These are phyloP conservation scores for Chlorella sp. DNA, from an alignment of 139 green algal genomes.

Conservation along the genomic window DNA sequence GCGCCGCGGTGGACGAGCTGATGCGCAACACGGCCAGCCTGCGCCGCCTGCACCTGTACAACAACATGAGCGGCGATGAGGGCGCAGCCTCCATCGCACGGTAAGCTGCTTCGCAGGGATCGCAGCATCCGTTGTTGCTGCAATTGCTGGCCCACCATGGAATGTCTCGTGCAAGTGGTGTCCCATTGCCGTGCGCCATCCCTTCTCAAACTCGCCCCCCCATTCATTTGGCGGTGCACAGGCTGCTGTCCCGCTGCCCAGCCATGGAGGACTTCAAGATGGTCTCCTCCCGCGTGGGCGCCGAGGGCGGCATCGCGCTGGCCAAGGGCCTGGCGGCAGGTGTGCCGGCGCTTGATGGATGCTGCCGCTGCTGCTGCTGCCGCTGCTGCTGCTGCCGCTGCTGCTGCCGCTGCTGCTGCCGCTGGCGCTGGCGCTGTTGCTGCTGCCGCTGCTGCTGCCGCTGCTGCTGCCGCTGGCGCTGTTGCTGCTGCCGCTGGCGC, in stretches of 20 bases:
- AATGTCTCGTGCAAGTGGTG: too few species aligned
- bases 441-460: too few species aligned
- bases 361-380: not conserved
- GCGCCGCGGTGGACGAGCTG: slow-evolving; percentile 84
- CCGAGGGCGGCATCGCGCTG: slow-evolving; percentile 76
- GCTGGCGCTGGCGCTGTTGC: not conserved
- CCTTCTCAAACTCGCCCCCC: too few species aligned
- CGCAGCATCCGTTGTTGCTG: too few species aligned
- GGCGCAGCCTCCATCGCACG: slow-evolving; percentile 58
- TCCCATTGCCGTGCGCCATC: too few species aligned
- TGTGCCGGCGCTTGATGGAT: not conserved
- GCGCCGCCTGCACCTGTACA: slow-evolving; percentile 86
- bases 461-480: not conserved
- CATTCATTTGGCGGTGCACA: too few species aligned
- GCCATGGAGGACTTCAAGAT: slow-evolving; percentile 86
- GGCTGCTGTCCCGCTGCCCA: slow-evolving; percentile 72
- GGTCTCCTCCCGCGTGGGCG: slow-evolving; percentile 83
- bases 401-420: too few species aligned
- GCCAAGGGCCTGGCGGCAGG: slow-evolving; percentile 61
- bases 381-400: not conserved
- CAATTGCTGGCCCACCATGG: too few species aligned
- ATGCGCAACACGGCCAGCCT: slow-evolving; percentile 54
- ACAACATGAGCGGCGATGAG: slow-evolving; percentile 96
- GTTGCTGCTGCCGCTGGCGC: too few species aligned
- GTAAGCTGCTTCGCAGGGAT: slow-evolving; percentile 4